Evolutionary conservation across 305 asterid species (phyloP).

Genomic region (Vinca major): DNA sequence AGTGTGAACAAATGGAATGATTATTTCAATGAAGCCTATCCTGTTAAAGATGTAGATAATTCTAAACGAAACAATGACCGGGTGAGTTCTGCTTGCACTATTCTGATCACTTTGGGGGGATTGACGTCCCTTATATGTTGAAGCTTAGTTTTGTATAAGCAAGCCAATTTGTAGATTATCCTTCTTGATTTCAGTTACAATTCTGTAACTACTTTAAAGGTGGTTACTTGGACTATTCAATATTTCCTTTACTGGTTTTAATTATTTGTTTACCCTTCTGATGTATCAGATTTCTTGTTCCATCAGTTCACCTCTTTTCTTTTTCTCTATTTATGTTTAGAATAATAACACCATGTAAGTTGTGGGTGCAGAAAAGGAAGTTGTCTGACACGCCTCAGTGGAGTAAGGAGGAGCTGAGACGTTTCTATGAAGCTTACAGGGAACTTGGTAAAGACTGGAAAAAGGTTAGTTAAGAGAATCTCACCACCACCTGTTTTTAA

Average conservation of each 20-base stretch:
- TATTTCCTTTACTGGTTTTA: neutral
- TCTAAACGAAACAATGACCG: slow-evolving; percentile 40
- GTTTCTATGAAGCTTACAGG: slow-evolving; percentile 75
- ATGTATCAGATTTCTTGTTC: neutral
- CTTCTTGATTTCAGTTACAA: neutral
- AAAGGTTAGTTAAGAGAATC: slow-evolving; percentile 45
- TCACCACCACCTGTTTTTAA: neutral
- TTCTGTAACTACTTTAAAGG: neutral
- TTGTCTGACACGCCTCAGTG: slow-evolving; percentile 66
- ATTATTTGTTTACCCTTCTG: neutral
- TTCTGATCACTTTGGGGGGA: neutral
- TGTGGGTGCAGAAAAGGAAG: slow-evolving; percentile 63
- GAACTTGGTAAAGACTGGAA: slow-evolving; percentile 76
- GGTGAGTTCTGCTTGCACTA: slow-evolving; percentile 41
- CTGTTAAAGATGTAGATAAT: slow-evolving; percentile 52
- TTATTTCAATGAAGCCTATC: slow-evolving; percentile 42
- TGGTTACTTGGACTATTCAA: neutral
- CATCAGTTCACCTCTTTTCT: neutral
- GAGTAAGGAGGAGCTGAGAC: slow-evolving; percentile 67
- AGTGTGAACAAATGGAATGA: slow-evolving; percentile 47
- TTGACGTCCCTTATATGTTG: neutral
- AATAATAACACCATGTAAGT: neutral
- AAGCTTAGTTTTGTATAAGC: neutral
- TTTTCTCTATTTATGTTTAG: neutral
- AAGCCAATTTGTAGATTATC: neutral